phyloP scores from a whole-genome alignment of 2,329 filamentous ascomycete species.

The Chaetomiaceae sp. region DNA sequence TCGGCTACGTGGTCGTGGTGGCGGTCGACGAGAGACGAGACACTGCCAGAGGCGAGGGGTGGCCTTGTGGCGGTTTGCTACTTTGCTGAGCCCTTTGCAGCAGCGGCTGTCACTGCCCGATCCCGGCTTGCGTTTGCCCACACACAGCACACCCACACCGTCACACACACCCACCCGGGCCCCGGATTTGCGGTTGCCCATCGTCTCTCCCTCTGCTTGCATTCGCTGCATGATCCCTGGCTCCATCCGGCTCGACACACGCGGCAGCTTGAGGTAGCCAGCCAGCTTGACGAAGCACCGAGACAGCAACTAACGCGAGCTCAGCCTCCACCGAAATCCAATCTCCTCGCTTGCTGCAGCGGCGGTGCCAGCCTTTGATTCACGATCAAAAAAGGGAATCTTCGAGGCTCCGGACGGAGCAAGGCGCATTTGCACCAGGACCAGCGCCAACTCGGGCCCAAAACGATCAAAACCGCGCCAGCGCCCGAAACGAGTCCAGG shows the following conservation, averaged over 20 bases:
- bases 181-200: conserved; percentile 9
- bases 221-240: not conserved
- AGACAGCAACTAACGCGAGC: not conserved
- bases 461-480: conserved; percentile 2
- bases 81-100: not conserved
- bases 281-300: no score
- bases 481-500: conserved; percentile 13
- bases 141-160: not conserved
- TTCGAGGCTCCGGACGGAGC: not conserved
- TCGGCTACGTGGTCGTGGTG: not conserved
- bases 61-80: conserved; percentile 8
- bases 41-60: not conserved
- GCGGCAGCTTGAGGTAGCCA: no score
- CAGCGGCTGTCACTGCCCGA: conserved; percentile 7
- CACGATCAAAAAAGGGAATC: not conserved
- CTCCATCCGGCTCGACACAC: conserved; percentile 4
- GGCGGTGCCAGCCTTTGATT: not conserved
- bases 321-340: conserved; percentile 16
- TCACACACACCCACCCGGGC: not conserved
- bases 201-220: conserved; percentile 10
- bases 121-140: conserved; percentile 3
- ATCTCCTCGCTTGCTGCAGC: not conserved
- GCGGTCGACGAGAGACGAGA: no score
- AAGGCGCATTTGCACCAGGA: not conserved
- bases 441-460: not conserved